Evolutionary conservation across 768 basidiomycete genomes (phyloP), one percentile per base, ranked within the genome.

Genomic region (Lactarius pseudohatsudake): DNA sequence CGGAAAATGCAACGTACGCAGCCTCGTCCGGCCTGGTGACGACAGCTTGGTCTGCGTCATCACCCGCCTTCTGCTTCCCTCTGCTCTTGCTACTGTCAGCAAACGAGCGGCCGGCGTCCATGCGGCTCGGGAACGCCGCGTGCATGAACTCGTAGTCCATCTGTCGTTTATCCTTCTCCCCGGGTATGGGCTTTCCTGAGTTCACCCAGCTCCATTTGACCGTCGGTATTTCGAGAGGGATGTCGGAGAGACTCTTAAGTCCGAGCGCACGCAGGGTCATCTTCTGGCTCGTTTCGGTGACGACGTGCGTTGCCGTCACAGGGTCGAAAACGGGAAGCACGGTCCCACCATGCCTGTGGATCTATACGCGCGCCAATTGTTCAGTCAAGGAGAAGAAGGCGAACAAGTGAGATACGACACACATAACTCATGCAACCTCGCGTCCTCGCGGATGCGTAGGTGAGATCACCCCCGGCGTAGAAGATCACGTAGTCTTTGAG

Each of bases 301-400:
- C 79, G 61, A 93, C 86, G 71, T 91, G 88, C 4, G 91, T 91
- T 34, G 88, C 83, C 9, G 74, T 67, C 5, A 72, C 67, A 3
- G 84, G 77, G 68, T 92, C 86, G 71, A 84, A 92, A 41, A 71
- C 77, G 2, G 88, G 81, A 45, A 84, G 75, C 30, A 92, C 77
- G 26, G 80, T 84, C 54, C 84, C 91, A 13, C 91, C 91, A 68
- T 84, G 77, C 66, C 78, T 79, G 53, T 86, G 78, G 47, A 93
- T 84, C 91, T 92, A 92, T 83, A 91, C 92, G 68, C n/a, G 34
- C 36, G 22, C 36, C 38, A 32, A 40, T 32, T 10, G 30, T 32
- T 40, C 16, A 30, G 9, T 38, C 41, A 57, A 28, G 41, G 20
- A 47, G 36, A 16, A 26, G 9, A 7, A 26, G 26, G 8, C 8